A percentile compares a stretch with the other conserved stretches of the same genome.
Evolutionary conservation across 257 asterid species (phyloP).

Genomic region (Nicotiana sylvestris): DNA sequence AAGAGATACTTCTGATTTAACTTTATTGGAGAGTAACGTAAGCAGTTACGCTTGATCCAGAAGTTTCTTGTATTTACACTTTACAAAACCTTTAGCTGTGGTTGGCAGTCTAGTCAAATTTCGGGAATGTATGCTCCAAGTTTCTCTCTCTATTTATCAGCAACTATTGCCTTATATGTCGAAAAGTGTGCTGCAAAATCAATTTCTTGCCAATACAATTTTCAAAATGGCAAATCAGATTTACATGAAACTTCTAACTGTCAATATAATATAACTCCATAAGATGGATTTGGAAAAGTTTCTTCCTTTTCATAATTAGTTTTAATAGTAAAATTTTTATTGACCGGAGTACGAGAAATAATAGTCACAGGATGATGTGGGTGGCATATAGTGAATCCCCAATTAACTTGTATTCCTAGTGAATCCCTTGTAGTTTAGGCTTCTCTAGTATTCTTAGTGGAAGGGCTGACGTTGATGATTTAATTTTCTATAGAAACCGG

Average conservation of each 20-base stretch:
- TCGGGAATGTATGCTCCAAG: not conserved
- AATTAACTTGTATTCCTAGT: no score
- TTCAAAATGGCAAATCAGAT: not conserved
- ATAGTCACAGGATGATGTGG: no score
- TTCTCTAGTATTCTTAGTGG: no score
- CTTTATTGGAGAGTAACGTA: not conserved
- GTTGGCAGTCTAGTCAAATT: not conserved
- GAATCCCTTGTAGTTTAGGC: no score
- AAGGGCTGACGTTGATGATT: no score
- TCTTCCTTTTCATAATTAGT: not conserved
- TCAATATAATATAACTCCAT: not conserved
- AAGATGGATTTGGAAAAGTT: no score
- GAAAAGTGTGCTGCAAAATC: not conserved
- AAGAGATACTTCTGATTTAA: slow-evolving; percentile 48
- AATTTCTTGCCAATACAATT: not conserved
- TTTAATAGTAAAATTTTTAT: no score
- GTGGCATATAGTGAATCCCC: no score
- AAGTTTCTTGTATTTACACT: not conserved
- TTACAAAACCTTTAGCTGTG: not conserved
- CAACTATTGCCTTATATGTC: not conserved
- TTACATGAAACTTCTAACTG: not conserved
- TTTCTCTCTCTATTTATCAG: not conserved
- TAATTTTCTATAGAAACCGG: no score
- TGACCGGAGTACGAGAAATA: not conserved
- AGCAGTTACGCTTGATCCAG: not conserved